Evolutionary conservation across 495 filamentous ascomycete genomes (phyloP), one percentile per base, ranked within the genome.

Genomic region (Aspergillus haitiensis): DNA sequence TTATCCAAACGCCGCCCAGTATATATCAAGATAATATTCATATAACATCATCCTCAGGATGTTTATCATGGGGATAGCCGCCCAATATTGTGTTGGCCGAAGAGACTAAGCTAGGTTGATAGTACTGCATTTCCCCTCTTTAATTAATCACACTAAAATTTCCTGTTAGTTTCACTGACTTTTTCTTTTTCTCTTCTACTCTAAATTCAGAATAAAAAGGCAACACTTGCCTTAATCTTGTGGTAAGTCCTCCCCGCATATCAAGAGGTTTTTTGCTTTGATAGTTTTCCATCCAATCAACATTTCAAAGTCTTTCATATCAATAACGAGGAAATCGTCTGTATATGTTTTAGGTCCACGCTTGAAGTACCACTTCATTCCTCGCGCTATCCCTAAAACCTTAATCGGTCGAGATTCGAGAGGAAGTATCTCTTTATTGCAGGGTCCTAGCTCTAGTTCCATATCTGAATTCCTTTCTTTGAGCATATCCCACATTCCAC

Each of bases 241-340:
- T 21, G 11, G 31, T 5, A 48, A 33, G 32, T 56, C 54, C 9
- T 31, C 1, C 15, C 54, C 54, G 3, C 27, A 10, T 2, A 12
- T 5, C 0, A 48, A 13, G 42, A 56, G 32, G 15, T 11, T 2
- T 37, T 56, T n/a, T 16, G 36, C 7, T 3, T 11, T 37, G 12
- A 56, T 44, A 18, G 54, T 56, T 8, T 56, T 13, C 8, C 33
- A 15, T 21, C 54, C 42, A 12, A 48, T 48, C 54, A 56, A 39
- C 13, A 56, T 45, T n/a, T 56, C 54, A 34, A 6, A 56, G 13
- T 13, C 5, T 0, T 45, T 32, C 42, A 39, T 56, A 5, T 48
- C 1, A 27, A 56, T 46, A 34, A 56, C 9, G 27, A 16, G 27
- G n/a, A 56, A 56, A 27, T 48, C 32, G 0, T 31, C 27, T 37